phyloP scores from a whole-genome alignment of 768 basidiomycete species.

The Lentinula guzmanii region DNA sequence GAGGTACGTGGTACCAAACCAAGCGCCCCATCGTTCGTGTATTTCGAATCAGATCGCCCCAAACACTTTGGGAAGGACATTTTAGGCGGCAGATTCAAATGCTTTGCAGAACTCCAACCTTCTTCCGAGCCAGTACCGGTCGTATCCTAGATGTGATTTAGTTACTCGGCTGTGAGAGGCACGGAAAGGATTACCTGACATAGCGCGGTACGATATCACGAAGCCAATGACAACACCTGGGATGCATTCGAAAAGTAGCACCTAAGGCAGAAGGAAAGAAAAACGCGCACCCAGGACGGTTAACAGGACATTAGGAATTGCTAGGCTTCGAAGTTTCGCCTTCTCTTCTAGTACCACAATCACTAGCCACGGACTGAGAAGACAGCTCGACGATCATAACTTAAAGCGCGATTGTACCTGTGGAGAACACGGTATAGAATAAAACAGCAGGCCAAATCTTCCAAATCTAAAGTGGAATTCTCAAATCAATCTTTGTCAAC shows the following conservation, averaged over 20 bases:
- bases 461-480: constrained; percentile 1
- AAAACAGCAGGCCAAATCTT: constrained; percentile 10
- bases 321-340: not conserved
- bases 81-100: not conserved
- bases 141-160: constrained; percentile 16
- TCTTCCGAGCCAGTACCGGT: constrained; percentile 33
- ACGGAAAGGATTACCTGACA: not conserved
- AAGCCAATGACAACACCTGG: constrained; percentile 36
- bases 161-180: not conserved
- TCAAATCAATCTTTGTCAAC: not conserved
- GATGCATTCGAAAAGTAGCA: not conserved
- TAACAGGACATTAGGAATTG: constrained; percentile 7
- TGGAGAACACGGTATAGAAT: constrained; percentile 7
- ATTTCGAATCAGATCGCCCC: constrained; percentile 34
- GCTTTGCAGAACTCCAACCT: constrained; percentile 1
- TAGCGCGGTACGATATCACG: constrained; percentile 24
- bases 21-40: constrained; percentile 44
- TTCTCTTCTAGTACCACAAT: constrained; percentile 5
- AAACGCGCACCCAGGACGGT: constrained; percentile 4
- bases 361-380: not conserved
- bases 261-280: no score
- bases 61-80: constrained; percentile 23
- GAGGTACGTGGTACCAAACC: constrained; percentile 61
- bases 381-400: not conserved
- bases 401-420: not conserved